Base-by-base conservation (phyloP, 768 basidiomycete genomes). In the Pleurotus ostreatus region DNA sequence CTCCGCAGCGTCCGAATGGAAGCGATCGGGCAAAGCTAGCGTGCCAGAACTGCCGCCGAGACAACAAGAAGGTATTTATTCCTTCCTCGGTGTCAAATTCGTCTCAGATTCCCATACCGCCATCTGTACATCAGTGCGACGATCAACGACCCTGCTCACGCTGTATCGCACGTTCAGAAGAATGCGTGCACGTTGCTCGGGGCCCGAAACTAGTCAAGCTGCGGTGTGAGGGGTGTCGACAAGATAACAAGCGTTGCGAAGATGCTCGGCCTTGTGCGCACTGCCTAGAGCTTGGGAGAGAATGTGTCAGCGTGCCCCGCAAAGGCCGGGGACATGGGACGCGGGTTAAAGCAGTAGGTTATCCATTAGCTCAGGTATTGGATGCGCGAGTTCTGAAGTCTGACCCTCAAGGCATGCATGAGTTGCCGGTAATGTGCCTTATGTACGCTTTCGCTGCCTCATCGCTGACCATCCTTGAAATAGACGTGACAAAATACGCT, bases 401-500 rank as follows among this genome's bases (percentile, higher is more conserved):
- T 58, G n/a, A 46, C 15, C 56, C 41, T 22, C 61, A 85, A 53
- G 84, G 84, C 84, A 49, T 85, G 84, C 64, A 70, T 76, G 57
- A 78, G 70, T 59, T 85, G 84, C 77, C 83, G 83, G 83, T 74
- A 71, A 68, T 61, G 41, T 41, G 51, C 5, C 37, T 46, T 60
- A 39, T 40, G 15, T n/a, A 37, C 49, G 5, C 54, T 43, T 47
- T 46, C 51, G 38, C 16, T 39, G 46, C 46, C 59, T 26, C 18
- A 38, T 49, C 8, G 55, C 57, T 64, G 52, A 61, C 54, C 55
- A 30, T 54, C 59, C 53, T 59, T 60, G 37, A 57, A 56, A 48
- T 58, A 85, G 84, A 68, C 81, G 79, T 34, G 80, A 84, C 66
- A 86, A 86, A 66, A 77, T 82, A 57, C 77, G 82, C 3, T 86